phyloP scores from a whole-genome alignment of 257 asterid genomes.

The Salvia miltiorrhiza region DNA sequence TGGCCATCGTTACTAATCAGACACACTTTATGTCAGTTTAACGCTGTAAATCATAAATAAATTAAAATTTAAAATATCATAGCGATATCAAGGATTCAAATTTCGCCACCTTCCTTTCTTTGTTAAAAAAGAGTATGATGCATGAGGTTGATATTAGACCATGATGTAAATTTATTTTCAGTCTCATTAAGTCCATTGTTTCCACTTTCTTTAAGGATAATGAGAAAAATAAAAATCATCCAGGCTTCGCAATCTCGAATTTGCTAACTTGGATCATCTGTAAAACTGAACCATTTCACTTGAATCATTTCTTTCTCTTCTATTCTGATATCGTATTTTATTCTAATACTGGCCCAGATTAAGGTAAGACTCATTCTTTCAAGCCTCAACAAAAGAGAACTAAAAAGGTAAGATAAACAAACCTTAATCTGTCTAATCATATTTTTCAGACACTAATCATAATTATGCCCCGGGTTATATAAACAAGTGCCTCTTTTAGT shows the following conservation, averaged over 20 bases:
- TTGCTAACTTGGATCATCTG: too few relatives aligned
- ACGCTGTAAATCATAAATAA: not conserved
- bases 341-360: not conserved
- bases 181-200: not conserved
- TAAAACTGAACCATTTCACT: too few relatives aligned
- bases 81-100: not conserved
- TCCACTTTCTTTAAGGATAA: too few relatives aligned
- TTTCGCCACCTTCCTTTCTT: too few relatives aligned
- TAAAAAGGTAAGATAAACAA: not conserved
- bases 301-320: not conserved
- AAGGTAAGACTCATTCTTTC: not conserved
- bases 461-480: not conserved
- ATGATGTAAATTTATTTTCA: not conserved
- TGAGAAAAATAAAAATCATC: too few relatives aligned
- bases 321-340: not conserved
- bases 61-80: not conserved
- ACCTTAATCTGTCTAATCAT: not conserved
- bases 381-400: not conserved
- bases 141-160: too few relatives aligned
- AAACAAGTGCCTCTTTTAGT: slow-evolving; percentile 13
- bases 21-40: not conserved
- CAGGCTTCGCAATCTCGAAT: not conserved
- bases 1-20: too few relatives aligned
- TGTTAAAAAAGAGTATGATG: too few relatives aligned
- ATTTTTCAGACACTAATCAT: slow-evolving; percentile 21